Conservation (phyloP, 2,329 filamentous ascomycete genomes). For the Fusarium verticillioides region DNA sequence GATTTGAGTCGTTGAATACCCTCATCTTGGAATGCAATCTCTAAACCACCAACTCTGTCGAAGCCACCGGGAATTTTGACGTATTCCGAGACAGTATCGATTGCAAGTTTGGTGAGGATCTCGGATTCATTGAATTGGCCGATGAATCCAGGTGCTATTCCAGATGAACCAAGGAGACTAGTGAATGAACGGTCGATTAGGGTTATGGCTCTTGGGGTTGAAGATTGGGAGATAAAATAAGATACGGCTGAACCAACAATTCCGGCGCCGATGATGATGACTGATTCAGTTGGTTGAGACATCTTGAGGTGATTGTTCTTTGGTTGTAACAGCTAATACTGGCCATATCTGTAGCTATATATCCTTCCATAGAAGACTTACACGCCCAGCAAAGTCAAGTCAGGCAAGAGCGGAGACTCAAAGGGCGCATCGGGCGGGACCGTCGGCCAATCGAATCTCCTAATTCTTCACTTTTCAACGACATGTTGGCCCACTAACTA, state of each 20-base stretch:
- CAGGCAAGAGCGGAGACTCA: neutral
- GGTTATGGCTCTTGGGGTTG: constrained; percentile 19
- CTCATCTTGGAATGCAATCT: constrained; percentile 27
- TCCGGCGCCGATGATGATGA: constrained; percentile 34
- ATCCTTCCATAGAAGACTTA: neutral
- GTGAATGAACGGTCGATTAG: constrained; percentile 35
- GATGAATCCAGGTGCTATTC: constrained; percentile 36
- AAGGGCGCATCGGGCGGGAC: constrained; percentile 7
- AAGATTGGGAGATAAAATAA: constrained; percentile 14
- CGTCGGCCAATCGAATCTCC: neutral
- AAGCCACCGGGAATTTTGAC: constrained; percentile 37
- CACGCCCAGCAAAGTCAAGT: neutral
- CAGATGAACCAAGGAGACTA: constrained; percentile 30
- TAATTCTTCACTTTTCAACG: neutral
- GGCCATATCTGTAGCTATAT: neutral
- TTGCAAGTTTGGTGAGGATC: constrained; percentile 35
- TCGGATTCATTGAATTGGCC: constrained; percentile 42
- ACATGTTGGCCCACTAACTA: neutral
- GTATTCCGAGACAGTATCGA: constrained; percentile 38
- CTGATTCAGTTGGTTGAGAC: constrained; percentile 16
- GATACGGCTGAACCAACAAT: constrained; percentile 35
- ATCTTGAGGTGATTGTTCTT: neutral
- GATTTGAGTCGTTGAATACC: constrained; percentile 17
- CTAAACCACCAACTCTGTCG: constrained; percentile 32
- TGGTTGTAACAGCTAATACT: fast-evolving